A percentile compares a stretch with the other conserved stretches of the same genome.
Conservation (phyloP, 2,329 filamentous ascomycete species). For the Fusarium sp. region DNA sequence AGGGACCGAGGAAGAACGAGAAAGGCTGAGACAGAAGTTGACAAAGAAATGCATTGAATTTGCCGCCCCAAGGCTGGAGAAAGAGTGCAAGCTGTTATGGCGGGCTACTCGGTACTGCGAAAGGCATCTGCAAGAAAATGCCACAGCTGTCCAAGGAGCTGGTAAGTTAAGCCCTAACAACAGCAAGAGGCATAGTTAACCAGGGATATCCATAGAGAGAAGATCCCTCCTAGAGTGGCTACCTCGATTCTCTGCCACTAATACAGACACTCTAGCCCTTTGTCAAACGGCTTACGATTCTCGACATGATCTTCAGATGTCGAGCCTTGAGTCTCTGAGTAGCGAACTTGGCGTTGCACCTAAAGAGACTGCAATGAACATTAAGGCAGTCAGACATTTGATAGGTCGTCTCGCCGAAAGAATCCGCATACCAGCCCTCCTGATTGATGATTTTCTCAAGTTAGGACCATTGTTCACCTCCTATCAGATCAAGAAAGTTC, state of each 20-base stretch:
- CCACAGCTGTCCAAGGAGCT: not conserved
- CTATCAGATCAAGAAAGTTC: slow-evolving; percentile 40
- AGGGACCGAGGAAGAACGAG: not conserved
- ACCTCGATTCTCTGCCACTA: not conserved
- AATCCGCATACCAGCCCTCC: slow-evolving; percentile 48
- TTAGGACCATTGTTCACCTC: slow-evolving; percentile 46
- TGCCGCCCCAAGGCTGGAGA: slow-evolving; percentile 31
- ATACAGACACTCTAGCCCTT: not conserved
- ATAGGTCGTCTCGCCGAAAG: slow-evolving; percentile 56
- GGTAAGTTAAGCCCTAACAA: not conserved
- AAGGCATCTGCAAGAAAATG: not conserved
- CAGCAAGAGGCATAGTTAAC: not conserved
- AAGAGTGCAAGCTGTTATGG: slow-evolving; percentile 28
- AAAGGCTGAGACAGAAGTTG: not conserved
- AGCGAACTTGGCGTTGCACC: slow-evolving; percentile 1
- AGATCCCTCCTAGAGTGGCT: slow-evolving; percentile 17
- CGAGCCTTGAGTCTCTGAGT: slow-evolving; percentile 9
- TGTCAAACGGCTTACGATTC: slow-evolving; percentile 23
- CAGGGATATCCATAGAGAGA: not conserved
- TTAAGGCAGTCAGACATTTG: slow-evolving; percentile 48
- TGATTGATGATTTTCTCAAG: slow-evolving; percentile 46
- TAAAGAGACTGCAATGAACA: slow-evolving; percentile 6
- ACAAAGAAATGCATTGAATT: slow-evolving; percentile 27
- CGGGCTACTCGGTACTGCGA: slow-evolving; percentile 24
- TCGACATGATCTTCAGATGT: slow-evolving; percentile 30